Percentiles rank a stretch among this genome's conserved stretches.
Evolutionary conservation across 2,329 filamentous ascomycete species (phyloP).

Genomic region (Penicillium occitanis): DNA sequence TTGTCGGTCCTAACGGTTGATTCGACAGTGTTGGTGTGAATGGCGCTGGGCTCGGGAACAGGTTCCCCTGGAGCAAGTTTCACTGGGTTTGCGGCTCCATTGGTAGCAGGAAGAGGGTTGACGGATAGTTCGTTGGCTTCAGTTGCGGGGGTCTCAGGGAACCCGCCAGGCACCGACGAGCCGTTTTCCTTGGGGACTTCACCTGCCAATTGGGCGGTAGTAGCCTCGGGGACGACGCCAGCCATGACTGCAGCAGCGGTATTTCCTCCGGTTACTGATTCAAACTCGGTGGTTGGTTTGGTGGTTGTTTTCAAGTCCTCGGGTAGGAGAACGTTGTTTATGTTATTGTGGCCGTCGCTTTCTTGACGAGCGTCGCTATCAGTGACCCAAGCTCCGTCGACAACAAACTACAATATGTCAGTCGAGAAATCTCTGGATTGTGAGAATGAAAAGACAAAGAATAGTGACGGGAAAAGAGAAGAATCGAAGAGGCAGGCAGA

Average conservation of each 20-base stretch:
- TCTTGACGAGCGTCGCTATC: constrained; percentile 80
- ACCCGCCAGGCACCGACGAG: constrained; percentile 63
- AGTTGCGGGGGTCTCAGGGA: constrained; percentile 68
- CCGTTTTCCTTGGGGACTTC: constrained; percentile 33
- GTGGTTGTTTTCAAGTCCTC: constrained; percentile 60
- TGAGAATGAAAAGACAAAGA: not conserved
- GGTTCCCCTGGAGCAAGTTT: constrained; percentile 75
- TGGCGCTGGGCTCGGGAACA: constrained; percentile 65
- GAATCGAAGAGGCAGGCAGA: not conserved
- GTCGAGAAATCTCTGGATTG: not conserved
- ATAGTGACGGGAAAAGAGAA: not conserved
- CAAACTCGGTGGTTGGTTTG: constrained; percentile 22
- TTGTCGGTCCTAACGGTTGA: constrained; percentile 67
- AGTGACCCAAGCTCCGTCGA: constrained; percentile 85
- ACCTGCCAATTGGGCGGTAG: constrained; percentile 60
- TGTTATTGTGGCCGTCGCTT: constrained; percentile 76
- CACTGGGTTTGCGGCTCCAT: constrained; percentile 72
- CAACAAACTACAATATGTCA: constrained; percentile 69
- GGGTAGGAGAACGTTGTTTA: constrained; percentile 86
- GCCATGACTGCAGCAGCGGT: constrained; percentile 46
- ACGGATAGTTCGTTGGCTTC: constrained; percentile 50
- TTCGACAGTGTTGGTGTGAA: constrained; percentile 70
- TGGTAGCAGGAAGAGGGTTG: constrained; percentile 60
- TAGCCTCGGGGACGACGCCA: constrained; percentile 67
- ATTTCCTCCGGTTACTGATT: constrained; percentile 20